phyloP scores from a whole-genome alignment of 2,329 filamentous ascomycete genomes.

The Balansia obtecta region DNA sequence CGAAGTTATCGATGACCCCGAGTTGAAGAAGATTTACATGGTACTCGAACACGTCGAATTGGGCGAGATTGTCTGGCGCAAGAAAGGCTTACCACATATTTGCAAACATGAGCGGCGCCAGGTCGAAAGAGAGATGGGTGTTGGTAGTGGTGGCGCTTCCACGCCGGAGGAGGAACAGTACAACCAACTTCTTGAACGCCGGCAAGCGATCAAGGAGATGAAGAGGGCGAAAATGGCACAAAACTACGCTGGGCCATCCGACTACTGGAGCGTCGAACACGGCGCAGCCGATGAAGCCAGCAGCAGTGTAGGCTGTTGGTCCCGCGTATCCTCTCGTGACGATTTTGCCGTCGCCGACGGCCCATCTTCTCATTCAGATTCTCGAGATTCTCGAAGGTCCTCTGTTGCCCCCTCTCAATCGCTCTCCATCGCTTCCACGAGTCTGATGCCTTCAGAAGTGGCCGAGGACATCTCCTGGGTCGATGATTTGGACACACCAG shows the following conservation, averaged over 20 bases:
- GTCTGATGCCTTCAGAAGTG: conserved; percentile 17
- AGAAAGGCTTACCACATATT: conserved; percentile 73
- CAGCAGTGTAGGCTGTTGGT: conserved; percentile 26
- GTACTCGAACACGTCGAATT: conserved; percentile 90
- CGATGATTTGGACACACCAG: conserved; percentile 42
- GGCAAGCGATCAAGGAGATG: conserved; percentile 42
- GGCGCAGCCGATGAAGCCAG: conserved; percentile 45
- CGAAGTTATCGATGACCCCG: conserved; percentile 95
- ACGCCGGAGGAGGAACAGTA: conserved; percentile 49
- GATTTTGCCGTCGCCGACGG: conserved; percentile 25
- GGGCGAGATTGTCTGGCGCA: conserved; percentile 89
- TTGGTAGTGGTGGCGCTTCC: conserved; percentile 42
- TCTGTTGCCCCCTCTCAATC: conserved; percentile 36
- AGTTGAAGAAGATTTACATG: conserved; percentile 95
- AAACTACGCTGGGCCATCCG: conserved; percentile 39
- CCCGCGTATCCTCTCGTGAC: conserved; percentile 29
- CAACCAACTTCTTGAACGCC: conserved; percentile 44
- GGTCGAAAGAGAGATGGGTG: conserved; percentile 58
- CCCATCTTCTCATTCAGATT: conserved; percentile 25
- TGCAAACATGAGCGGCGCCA: conserved; percentile 71
- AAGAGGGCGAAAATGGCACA: conserved; percentile 43
- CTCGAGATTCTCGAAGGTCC: conserved; percentile 26
- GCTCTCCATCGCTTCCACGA: conserved; percentile 31
- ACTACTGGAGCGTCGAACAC: conserved; percentile 77
- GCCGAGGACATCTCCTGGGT: conserved; percentile 26